Conservation (phyloP, 1,284 basidiomycete genomes). For the Trichosporon ovoides region DNA sequence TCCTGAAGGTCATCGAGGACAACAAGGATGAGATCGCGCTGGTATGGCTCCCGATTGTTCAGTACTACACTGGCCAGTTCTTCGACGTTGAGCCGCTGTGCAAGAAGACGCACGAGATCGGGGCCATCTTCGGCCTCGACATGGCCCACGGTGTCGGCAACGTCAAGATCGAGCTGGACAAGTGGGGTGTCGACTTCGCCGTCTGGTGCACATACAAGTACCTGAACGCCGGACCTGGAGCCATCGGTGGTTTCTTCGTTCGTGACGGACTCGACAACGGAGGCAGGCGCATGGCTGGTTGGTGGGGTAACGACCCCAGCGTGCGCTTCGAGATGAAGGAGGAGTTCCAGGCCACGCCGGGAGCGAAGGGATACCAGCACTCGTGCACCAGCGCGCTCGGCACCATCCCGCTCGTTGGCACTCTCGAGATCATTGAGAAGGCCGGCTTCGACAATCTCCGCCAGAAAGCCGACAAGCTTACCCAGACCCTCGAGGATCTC, state of each 20-base stretch:
- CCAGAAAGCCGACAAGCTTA: conserved; percentile 65
- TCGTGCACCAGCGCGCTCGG: conserved; percentile 85
- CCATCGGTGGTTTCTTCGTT: conserved; percentile 68
- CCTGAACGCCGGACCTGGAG: conserved; percentile 90
- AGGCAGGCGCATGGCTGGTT: conserved; percentile 72
- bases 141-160: conserved; percentile 95
- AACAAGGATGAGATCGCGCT: conserved; percentile 72
- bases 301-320: conserved; percentile 89
- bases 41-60: conserved; percentile 83
- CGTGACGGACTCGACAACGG: conserved; percentile 42
- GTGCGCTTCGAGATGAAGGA: conserved; percentile 90
- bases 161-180: conserved; percentile 79
- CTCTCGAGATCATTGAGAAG: conserved; percentile 70
- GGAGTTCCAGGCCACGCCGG: conserved; percentile 72
- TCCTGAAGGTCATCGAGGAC: conserved; percentile 67
- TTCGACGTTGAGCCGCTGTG: conserved; percentile 85
- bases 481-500: conserved; percentile 62
- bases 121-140: conserved; percentile 90
- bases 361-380: conserved; percentile 92
- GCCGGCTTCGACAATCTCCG: conserved; percentile 68
- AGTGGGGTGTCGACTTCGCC: conserved; percentile 94
- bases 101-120: conserved; percentile 67
- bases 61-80: conserved; percentile 96
- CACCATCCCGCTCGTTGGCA: conserved; percentile 71
- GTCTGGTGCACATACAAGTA: conserved; percentile 99